Conservation (phyloP, 371 early-diverging fungal species). For the Apophysomyces elegans region DNA sequence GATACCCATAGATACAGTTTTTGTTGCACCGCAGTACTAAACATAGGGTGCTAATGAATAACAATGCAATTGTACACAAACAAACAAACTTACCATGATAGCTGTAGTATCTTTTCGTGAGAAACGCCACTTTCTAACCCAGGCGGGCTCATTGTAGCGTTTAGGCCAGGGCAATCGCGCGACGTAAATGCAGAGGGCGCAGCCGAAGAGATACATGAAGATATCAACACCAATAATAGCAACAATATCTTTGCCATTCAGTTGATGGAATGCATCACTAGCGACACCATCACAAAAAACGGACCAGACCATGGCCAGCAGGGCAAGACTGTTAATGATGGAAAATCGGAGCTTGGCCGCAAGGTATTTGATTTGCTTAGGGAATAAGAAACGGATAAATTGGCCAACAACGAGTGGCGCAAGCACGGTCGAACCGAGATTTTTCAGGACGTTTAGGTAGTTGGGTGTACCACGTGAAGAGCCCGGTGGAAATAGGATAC, state of each 20-base stretch:
- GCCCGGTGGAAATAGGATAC: constrained; percentile 44
- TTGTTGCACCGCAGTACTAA: constrained; percentile 74
- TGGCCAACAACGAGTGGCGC: constrained; percentile 72
- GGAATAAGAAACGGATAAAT: constrained; percentile 59
- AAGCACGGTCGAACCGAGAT: constrained; percentile 66
- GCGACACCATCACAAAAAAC: constrained; percentile 78
- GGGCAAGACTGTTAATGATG: constrained; percentile 60
- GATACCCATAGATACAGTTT: constrained; percentile 78
- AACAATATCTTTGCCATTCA: constrained; percentile 58
- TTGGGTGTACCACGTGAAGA: constrained; percentile 52
- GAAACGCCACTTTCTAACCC: constrained; percentile 45
- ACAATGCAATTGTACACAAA: not conserved
- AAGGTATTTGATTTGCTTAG: constrained; percentile 51
- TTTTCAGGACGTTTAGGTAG: constrained; percentile 56
- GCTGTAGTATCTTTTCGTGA: constrained; percentile 57
- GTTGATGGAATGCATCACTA: constrained; percentile 53
- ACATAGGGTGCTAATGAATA: not conserved
- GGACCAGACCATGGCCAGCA: constrained; percentile 73
- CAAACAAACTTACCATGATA: constrained; percentile 43
- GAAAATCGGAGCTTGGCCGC: constrained; percentile 55
- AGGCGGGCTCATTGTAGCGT: constrained; percentile 19
- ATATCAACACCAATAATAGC: constrained; percentile 63
- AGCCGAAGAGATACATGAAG: constrained; percentile 52
- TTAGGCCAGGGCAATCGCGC: constrained; percentile 50
- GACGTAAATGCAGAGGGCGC: constrained; percentile 39